Conservation (phyloP, 148 eudicot species). For the Fagopyrum tataricum region DNA sequence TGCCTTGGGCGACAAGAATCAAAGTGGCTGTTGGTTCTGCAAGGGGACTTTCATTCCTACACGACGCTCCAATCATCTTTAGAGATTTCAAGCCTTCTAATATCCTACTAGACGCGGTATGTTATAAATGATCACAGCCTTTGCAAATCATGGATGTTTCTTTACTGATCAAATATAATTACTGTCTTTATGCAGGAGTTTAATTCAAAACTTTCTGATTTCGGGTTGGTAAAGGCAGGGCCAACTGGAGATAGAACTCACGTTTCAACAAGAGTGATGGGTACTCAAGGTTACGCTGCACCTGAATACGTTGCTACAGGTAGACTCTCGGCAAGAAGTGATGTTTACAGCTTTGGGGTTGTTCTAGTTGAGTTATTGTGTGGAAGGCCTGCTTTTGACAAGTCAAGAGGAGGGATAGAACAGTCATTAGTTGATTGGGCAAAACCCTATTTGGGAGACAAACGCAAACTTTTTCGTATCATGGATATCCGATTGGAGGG, state of each 20-base stretch:
- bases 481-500: constrained; percentile 78
- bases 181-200: constrained; percentile 35
- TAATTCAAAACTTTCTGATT: constrained; percentile 58
- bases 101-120: constrained; percentile 57
- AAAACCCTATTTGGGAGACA: constrained; percentile 60
- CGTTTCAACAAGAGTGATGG: constrained; percentile 71
- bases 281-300: constrained; percentile 71
- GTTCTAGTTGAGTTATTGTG: constrained; percentile 60
- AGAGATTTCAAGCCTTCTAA: constrained; percentile 70
- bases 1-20: constrained; percentile 69
- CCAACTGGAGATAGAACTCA: constrained; percentile 65
- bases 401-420: constrained; percentile 43
- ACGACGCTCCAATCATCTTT: constrained; percentile 51
- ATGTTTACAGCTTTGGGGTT: constrained; percentile 78
- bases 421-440: constrained; percentile 79
- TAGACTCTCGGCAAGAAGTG: constrained; percentile 60
- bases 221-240: constrained; percentile 63
- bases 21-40: constrained; percentile 80
- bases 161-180: not conserved
- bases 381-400: constrained; percentile 67
- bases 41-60: constrained; percentile 61
- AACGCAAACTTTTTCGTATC: constrained; percentile 55
- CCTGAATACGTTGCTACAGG: constrained; percentile 72
- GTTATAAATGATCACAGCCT: not conserved
- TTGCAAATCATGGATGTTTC: not conserved